Percentiles rank a stretch among this genome's conserved stretches.
These are phyloP conservation scores for Amylocarpus encephaloides DNA, from an alignment of 2,329 filamentous ascomycete genomes.

Conservation along the genomic window DNA sequence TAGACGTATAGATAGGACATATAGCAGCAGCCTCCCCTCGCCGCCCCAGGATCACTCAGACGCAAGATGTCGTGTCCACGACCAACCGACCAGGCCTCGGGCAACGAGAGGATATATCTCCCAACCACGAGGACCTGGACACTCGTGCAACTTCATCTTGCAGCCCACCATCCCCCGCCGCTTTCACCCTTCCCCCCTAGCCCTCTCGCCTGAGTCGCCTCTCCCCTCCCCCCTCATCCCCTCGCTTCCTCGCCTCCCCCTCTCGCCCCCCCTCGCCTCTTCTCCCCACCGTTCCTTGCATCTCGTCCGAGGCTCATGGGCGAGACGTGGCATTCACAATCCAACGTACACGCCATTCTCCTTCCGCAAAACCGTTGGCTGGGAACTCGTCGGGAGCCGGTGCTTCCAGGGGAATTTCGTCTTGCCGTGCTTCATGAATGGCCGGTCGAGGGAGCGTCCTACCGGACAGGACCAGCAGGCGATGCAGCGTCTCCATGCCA, in stretches of 20 bases:
- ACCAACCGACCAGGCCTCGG: background rate
- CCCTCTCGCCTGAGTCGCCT: too few relatives aligned
- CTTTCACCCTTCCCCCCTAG: background rate
- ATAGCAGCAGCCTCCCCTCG: too few relatives aligned
- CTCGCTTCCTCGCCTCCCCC: background rate
- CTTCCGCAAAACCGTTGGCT: background rate
- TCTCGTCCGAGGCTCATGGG: constrained; percentile 4
- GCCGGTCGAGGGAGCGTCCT: too few relatives aligned
- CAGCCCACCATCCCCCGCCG: background rate
- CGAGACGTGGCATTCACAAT: constrained; percentile 2
- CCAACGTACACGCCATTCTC: background rate
- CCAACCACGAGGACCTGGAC: constrained; percentile 2
- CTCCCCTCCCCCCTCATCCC: background rate
- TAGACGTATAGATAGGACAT: too few relatives aligned
- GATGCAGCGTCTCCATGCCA: too few relatives aligned
- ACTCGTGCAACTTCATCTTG: constrained; percentile 10
- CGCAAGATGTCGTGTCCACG: background rate
- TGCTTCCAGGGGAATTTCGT: too few relatives aligned
- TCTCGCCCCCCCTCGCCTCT: background rate
- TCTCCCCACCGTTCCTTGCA: constrained; percentile 1
- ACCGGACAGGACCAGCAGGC: too few relatives aligned
- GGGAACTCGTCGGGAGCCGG: background rate
- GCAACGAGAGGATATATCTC: background rate
- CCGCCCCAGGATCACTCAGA: too few relatives aligned
- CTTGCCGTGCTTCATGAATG: too few relatives aligned